A percentile compares a stretch with the other conserved stretches of the same genome.
Conservation (phyloP, 176 grass and related monocot species). For the Aechmea fasciata region DNA sequence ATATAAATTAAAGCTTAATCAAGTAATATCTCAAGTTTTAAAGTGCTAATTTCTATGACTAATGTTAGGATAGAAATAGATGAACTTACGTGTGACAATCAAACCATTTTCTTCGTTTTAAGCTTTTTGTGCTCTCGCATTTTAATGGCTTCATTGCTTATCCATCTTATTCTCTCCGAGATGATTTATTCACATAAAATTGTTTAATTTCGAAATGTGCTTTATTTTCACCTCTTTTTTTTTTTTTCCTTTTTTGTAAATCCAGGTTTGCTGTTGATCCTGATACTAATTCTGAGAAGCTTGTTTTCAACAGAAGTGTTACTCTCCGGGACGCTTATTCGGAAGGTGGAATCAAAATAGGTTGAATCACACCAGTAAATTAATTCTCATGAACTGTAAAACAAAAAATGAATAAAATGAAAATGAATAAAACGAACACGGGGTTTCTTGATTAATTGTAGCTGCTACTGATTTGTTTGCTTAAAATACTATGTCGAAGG, state of each 20-base stretch:
- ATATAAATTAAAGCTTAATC: background rate
- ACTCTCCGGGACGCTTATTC: constrained; percentile 80
- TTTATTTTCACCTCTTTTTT: background rate
- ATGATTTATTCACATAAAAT: background rate
- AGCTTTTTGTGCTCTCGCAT: no score
- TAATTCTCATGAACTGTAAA: no score
- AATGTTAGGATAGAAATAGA: background rate
- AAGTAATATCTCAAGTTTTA: background rate
- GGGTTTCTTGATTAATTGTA: no score
- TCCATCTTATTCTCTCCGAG: background rate
- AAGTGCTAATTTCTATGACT: background rate
- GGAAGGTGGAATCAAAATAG: constrained; percentile 26
- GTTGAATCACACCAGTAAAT: background rate
- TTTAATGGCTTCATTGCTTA: no score
- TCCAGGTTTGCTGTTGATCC: constrained; percentile 68
- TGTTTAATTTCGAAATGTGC: background rate
- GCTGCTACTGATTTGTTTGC: no score
- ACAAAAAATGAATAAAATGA: no score
- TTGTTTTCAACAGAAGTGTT: constrained; percentile 88
- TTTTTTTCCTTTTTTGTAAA: background rate
- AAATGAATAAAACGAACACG: no score
- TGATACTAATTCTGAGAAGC: constrained; percentile 43
- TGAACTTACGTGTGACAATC: no score
- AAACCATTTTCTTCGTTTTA: no score
- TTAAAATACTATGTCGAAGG: no score